Evolutionary conservation across 306 rosid species (phyloP).

Genomic region (Trifolium fragiferum): DNA sequence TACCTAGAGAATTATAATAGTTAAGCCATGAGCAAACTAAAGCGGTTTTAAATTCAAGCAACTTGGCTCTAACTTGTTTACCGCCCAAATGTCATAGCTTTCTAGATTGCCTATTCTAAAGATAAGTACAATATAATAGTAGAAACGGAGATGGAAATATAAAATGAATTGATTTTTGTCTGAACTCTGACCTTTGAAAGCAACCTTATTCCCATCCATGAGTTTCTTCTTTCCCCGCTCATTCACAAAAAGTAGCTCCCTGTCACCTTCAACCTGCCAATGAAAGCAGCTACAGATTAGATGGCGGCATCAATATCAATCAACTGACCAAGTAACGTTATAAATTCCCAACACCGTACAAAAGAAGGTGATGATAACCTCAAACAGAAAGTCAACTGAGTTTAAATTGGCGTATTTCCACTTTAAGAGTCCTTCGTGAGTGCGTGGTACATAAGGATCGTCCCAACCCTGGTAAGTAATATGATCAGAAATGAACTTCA

Average conservation of each 20-base stretch:
- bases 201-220: conserved; percentile 90
- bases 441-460: conserved; percentile 95
- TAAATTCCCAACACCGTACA: conserved; percentile 37
- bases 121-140: background rate
- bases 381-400: conserved; percentile 96
- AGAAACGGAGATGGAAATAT: background rate
- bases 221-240: conserved; percentile 95
- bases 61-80: background rate
- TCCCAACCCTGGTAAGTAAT: conserved; percentile 89
- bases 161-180: conserved; percentile 33
- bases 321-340: conserved; percentile 7
- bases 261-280: conserved; percentile 74
- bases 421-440: conserved; percentile 96
- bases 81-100: background rate
- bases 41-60: background rate
- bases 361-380: conserved; percentile 60
- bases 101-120: conserved; percentile 4
- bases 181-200: conserved; percentile 82
- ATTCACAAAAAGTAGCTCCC: conserved; percentile 66
- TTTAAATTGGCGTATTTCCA: conserved; percentile 94
- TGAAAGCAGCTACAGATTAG: conserved; percentile 45
- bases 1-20: background rate
- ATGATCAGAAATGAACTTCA: conserved; percentile 32
- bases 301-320: conserved; percentile 37
- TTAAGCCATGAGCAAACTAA: background rate